Evolutionary conservation across 805 yeast genomes (phyloP).

Genomic region (Zygosaccharomyces pseudorouxii): DNA sequence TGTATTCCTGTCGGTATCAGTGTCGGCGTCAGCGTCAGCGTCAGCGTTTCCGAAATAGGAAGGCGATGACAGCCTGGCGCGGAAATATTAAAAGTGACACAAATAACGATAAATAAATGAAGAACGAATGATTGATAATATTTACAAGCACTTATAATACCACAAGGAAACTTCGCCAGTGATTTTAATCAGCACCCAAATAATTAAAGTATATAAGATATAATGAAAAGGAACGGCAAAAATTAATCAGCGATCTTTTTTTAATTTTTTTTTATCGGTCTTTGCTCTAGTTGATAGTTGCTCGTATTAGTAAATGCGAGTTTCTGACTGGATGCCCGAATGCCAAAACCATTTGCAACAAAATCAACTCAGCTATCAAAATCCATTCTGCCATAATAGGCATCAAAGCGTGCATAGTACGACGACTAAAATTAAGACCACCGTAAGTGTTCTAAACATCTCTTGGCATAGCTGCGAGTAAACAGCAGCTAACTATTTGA

Average conservation of each 20-base stretch:
- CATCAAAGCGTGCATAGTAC: constrained; percentile 1
- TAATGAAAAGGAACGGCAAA: neutral
- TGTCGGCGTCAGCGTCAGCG: too few species aligned
- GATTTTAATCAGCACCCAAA: neutral
- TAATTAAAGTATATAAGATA: neutral
- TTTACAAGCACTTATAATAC: too few species aligned
- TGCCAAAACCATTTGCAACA: neutral
- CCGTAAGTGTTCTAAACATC: constrained; percentile 1
- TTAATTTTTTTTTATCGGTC: neutral
- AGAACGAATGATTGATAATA: neutral
- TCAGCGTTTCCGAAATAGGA: neutral
- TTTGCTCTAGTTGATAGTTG: neutral
- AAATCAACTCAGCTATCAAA: neutral
- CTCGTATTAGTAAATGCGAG: neutral
- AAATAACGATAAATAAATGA: neutral
- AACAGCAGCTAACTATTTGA: neutral
- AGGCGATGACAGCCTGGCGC: neutral
- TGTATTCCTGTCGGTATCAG: too few species aligned
- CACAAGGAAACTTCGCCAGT: too few species aligned
- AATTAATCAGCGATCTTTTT: neutral
- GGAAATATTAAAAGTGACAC: neutral
- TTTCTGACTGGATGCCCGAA: neutral
- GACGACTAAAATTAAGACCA: neutral
- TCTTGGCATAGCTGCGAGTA: neutral
- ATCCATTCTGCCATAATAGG: neutral